phyloP scores from a whole-genome alignment of 2,329 filamentous ascomycete species.

The Talaromyces sp. region DNA sequence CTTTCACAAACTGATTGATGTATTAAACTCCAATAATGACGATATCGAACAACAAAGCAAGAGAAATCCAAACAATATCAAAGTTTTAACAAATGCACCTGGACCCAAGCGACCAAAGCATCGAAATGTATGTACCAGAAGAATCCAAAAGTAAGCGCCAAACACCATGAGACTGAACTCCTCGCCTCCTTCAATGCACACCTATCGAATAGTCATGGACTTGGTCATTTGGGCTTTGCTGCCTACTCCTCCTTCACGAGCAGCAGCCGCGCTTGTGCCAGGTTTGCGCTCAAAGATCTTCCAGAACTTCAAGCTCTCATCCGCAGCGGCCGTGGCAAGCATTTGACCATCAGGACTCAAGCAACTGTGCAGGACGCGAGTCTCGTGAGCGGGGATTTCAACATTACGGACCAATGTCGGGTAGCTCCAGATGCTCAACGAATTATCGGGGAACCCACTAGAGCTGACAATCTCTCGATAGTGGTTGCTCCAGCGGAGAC shows the following conservation, averaged over 20 bases:
- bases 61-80: not conserved
- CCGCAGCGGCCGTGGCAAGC: conserved; percentile 89
- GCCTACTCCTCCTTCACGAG: conserved; percentile 61
- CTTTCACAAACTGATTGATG: not conserved
- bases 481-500: conserved; percentile 89
- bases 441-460: conserved; percentile 98
- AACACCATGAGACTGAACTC: not conserved
- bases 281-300: conserved; percentile 99
- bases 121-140: not conserved
- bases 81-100: not conserved
- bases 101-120: not conserved
- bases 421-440: conserved; percentile 98
- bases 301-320: conserved; percentile 99
- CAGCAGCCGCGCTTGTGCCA: conserved; percentile 59
- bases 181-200: not conserved
- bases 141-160: not conserved
- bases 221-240: conserved; percentile 82
- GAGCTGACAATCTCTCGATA: conserved; percentile 98
- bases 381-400: conserved; percentile 96
- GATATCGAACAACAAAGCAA: not conserved
- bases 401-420: conserved; percentile 94
- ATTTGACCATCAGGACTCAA: conserved; percentile 97
- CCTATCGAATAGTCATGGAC: conserved; percentile 88
- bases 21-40: conserved; percentile 2
- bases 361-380: conserved; percentile 90